Base-by-base conservation (phyloP, 2,329 filamentous ascomycete species). In the Colletotrichum sp. region DNA sequence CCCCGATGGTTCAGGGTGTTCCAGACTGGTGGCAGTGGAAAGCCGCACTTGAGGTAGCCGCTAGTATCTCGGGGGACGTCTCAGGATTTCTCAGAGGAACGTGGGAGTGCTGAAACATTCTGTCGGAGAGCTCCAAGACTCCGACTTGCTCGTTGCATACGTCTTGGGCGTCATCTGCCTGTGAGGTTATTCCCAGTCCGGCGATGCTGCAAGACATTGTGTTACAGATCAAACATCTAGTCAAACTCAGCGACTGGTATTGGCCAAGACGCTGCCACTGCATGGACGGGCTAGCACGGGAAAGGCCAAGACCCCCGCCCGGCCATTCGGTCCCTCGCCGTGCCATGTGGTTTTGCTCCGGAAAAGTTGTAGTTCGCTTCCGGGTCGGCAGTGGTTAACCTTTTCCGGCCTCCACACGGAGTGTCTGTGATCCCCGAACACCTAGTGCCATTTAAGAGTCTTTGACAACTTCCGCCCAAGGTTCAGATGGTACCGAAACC, bases 311-410 rank as follows among this genome's bases (percentile, higher is more conserved):
- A 62, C n/a, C 4, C 22, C 66, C 36, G n/a, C 30, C 27, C 27
- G 32, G 39, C 30, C 39, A 22, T 66, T 61, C 71, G 58, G 48
- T 27, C 32, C 65, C 56, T 52, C 56, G 43, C 55, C 27, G 22
- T 15, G 43, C 73, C 74, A 76, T 76, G 74, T 76, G 74, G 70
- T 60, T 65, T 60, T 30, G 27, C 70, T 69, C 70, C 70, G 74
- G 70, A 76, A 69, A n/a, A 16, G 74, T 55, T 43, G 36, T 74
- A 74, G 74, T 64, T 52, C 28, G 25, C 18, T 32, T 30, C 64
- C 43, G 64, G 58, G 15, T 60, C 70, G 58, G 28, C 58, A 34
- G 56, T 61, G 30, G 55, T 65, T 74, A 65, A 52, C 74, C 70
- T 30, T 58, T 76, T 76, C 74, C 74, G 70, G 74, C 34, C 28